Percentiles rank a stretch among this genome's conserved stretches.
Conservation (phyloP, 2,329 filamentous ascomycete genomes). For the Pseudocercospora crystallina region DNA sequence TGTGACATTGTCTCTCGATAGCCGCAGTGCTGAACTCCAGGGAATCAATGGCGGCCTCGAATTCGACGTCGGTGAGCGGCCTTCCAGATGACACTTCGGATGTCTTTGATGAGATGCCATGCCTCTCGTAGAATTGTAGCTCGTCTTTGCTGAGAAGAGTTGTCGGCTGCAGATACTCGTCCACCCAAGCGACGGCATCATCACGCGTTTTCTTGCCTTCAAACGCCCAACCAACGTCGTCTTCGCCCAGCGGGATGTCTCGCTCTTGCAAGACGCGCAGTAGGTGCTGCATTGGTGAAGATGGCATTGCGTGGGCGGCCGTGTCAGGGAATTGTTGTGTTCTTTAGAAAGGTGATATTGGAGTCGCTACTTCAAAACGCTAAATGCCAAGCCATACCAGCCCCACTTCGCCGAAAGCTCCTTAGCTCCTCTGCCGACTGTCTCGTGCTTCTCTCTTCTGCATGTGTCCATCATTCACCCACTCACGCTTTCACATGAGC, state of each 20-base stretch:
- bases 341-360: not conserved
- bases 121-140: conserved; percentile 43
- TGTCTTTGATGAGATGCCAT: conserved; percentile 2
- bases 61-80: conserved; percentile 59
- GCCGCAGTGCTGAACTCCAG: conserved; percentile 64
- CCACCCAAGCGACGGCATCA: conserved; percentile 46
- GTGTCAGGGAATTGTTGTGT: not conserved
- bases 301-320: conserved; percentile 12
- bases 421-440: not conserved
- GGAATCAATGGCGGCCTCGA: conserved; percentile 61
- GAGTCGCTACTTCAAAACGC: not conserved
- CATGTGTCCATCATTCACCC: not conserved
- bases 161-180: conserved; percentile 46
- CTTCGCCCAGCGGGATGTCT: conserved; percentile 44
- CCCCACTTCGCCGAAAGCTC: conserved; percentile 1
- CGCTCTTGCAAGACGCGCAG: conserved; percentile 47
- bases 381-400: not conserved
- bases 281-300: conserved; percentile 39
- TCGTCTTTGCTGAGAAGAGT: conserved; percentile 53
- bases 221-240: conserved; percentile 51
- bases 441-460: too few species aligned
- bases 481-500: not conserved
- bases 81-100: conserved; percentile 29
- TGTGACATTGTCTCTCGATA: conserved; percentile 64
- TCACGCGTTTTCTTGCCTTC: conserved; percentile 42